Evolutionary conservation across 768 basidiomycete species (phyloP), one percentile per base, ranked within the genome.

Genomic region (Butyriboletus loyo): DNA sequence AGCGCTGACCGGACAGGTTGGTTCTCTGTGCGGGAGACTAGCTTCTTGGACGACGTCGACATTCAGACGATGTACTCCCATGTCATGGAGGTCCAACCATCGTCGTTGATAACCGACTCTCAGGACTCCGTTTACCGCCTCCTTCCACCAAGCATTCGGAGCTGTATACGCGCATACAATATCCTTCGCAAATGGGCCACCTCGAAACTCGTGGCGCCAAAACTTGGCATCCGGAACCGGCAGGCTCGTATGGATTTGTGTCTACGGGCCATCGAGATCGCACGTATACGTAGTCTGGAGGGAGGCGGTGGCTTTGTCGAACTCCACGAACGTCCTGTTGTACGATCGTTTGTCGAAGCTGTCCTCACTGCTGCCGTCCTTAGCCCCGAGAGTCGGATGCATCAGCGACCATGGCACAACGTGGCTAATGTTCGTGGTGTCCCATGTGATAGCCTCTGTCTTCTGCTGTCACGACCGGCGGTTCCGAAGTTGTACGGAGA

Each of bases 111-210:
- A 40, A 82, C 85, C 7, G 89, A 89, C 59, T 74, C 75, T 28
- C 85, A 87, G 55, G 89, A 91, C 39, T 77, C 77, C 1, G 65
- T 91, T 6, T 89, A 91, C 58, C 84, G 87, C 17, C 71, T 89
- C 31, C 76, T 92, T 11, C 89, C 90, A 14, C 86, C 89, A 1
- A 79, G 83, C 24, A 73, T 92, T 22, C 81, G 91, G 42, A 85
- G 85, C 59, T 88, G 89, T 56, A 76, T 91, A 54, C 80, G 89
- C 17, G 89, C 88, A 0, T 88, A 87, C 64, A 77, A 74, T 35
- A 84, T 89, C 54, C 73, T 92, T 28, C 84, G 88, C 27, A 90
- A 86, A 70, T 93, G 90, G 89, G 68, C 86, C 4, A 77, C 90
- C 46, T 77, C 84, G 10, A 85, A 84, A 66, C 72, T 93, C 22